phyloP scores from a whole-genome alignment of 768 basidiomycete genomes.

The Pleurotus djamor region DNA sequence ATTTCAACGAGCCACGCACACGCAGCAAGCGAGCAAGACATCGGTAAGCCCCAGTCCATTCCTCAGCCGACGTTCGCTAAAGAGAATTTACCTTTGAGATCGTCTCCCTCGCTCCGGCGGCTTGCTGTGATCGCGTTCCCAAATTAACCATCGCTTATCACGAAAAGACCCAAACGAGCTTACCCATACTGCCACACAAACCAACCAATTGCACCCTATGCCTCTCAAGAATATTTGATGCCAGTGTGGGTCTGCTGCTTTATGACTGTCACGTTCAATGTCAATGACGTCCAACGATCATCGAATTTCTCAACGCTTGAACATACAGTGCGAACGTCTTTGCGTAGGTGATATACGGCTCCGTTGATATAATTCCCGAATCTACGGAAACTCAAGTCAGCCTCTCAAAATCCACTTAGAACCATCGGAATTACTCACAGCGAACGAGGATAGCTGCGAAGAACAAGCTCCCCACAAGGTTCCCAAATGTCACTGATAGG shows the following conservation, averaged over 20 bases:
- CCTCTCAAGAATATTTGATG: conserved; percentile 73
- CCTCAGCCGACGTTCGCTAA: background rate
- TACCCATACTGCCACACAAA: conserved; percentile 73
- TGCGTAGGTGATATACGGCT: conserved; percentile 58
- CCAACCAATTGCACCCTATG: conserved; percentile 78
- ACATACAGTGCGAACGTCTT: conserved; percentile 55
- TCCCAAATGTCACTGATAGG: conserved; percentile 60
- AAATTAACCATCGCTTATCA: too few species aligned
- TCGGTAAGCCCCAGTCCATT: too few species aligned
- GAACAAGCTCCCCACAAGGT: conserved; percentile 67
- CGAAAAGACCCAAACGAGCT: conserved; percentile 17
- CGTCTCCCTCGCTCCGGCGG: conserved; percentile 63
- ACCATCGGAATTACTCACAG: conserved; percentile 36
- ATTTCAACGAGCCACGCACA: too few species aligned
- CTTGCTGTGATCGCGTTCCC: conserved; percentile 46
- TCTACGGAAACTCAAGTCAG: conserved; percentile 30
- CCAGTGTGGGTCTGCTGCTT: conserved; percentile 66
- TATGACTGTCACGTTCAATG: conserved; percentile 36
- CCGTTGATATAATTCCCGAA: conserved; percentile 53
- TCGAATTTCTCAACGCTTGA: too few species aligned
- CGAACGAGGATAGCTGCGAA: conserved; percentile 65
- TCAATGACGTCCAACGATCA: background rate
- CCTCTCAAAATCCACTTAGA: background rate
- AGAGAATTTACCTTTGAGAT: conserved; percentile 52
- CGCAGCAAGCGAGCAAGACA: too few species aligned